These are phyloP conservation scores for Yamadazyma atmosphaerica DNA, from an alignment of 1,139 yeast genomes.

Conservation along the genomic window DNA sequence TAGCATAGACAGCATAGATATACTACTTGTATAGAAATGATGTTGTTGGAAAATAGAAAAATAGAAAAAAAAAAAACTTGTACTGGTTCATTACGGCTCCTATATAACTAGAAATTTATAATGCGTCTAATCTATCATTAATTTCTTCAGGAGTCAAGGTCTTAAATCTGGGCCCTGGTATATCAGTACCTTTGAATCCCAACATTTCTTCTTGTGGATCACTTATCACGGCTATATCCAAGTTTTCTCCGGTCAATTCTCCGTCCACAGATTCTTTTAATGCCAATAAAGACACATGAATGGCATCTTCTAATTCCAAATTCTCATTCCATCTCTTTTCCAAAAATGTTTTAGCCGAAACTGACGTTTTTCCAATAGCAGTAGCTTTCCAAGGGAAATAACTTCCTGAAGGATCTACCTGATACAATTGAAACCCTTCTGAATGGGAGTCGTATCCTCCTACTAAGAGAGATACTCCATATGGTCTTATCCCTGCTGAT, in stretches of 20 bases:
- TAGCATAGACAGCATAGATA: not conserved
- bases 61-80: not conserved
- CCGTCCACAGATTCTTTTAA: slow-evolving; percentile 97
- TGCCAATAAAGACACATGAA: slow-evolving; percentile 92
- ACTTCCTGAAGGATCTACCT: slow-evolving; percentile 97
- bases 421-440: slow-evolving; percentile 78
- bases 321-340: slow-evolving; percentile 99
- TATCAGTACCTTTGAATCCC: slow-evolving; percentile 84
- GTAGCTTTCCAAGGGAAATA: slow-evolving; percentile 99
- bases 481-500: slow-evolving; percentile 97
- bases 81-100: no score
- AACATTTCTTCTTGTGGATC: slow-evolving; percentile 78
- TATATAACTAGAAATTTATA: no score
- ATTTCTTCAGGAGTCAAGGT: slow-evolving; percentile 87
- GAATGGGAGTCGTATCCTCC: slow-evolving; percentile 91
- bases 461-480: slow-evolving; percentile 89
- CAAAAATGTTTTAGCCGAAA: slow-evolving; percentile 91
- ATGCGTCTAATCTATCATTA: slow-evolving; percentile 90
- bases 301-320: slow-evolving; percentile 95
- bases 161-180: slow-evolving; percentile 84
- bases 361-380: slow-evolving; percentile 94
- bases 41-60: not conserved
- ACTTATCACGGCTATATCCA: slow-evolving; percentile 88
- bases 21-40: no score
- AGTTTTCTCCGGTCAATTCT: slow-evolving; percentile 94